phyloP scores from a whole-genome alignment of 2,329 filamentous ascomycete species.

The Biscogniauxia mediterranea region DNA sequence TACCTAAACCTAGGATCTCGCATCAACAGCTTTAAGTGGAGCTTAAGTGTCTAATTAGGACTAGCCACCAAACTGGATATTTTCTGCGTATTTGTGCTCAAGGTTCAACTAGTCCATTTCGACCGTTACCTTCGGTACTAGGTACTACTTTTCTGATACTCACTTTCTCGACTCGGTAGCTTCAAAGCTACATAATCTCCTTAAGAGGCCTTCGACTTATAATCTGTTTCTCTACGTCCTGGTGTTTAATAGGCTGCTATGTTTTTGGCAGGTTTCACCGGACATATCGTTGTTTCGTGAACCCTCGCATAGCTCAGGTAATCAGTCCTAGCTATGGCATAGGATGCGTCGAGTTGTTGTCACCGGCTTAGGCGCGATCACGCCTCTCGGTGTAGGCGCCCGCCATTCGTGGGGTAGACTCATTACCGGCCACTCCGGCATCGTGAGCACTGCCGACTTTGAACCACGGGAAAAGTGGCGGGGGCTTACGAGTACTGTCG shows the following conservation, averaged over 20 bases:
- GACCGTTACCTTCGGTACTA: neutral
- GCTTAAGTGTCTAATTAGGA: neutral
- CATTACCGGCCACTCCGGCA: constrained; percentile 74
- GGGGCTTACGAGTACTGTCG: constrained; percentile 78
- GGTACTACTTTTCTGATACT: constrained; percentile 9
- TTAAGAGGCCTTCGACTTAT: neutral
- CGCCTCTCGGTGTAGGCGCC: constrained; percentile 78
- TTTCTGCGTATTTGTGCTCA: neutral
- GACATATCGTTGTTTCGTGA: constrained; percentile 20
- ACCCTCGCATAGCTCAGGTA: constrained; percentile 5
- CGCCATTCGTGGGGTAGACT: constrained; percentile 78
- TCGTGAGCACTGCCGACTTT: constrained; percentile 67
- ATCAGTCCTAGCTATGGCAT: constrained; percentile 37
- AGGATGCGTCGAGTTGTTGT: constrained; percentile 74
- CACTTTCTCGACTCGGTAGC: no score
- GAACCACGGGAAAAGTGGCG: constrained; percentile 59
- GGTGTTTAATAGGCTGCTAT: neutral
- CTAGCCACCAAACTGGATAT: neutral
- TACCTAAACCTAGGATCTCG: neutral
- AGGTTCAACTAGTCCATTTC: no score
- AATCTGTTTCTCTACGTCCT: constrained; percentile 6
- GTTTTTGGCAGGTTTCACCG: neutral
- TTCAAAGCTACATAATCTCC: neutral
- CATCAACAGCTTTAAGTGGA: neutral
- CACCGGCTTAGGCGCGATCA: constrained; percentile 78